phyloP scores from a whole-genome alignment of 352 stramenopile genomes.

The Nothophytophthora sp. region DNA sequence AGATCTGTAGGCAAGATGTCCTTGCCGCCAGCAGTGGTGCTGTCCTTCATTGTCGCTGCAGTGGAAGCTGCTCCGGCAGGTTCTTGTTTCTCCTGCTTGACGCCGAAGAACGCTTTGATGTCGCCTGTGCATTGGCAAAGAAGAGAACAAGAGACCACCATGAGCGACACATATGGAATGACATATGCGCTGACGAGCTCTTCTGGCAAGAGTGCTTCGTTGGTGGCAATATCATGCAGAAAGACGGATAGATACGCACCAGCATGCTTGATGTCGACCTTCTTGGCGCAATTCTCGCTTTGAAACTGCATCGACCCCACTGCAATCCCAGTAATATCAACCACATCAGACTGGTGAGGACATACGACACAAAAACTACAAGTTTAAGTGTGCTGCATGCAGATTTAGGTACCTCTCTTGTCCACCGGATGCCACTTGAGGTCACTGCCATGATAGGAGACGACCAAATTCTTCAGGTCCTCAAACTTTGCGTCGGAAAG shows the following conservation, averaged over 20 bases:
- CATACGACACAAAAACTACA: background rate
- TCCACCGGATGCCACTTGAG: slow-evolving; percentile 83
- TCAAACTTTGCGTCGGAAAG: slow-evolving; percentile 67
- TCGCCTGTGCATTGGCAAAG: slow-evolving; percentile 31
- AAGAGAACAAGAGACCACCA: background rate
- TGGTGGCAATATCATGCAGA: no score
- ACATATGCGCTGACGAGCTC: background rate
- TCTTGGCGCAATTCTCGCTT: slow-evolving; percentile 69
- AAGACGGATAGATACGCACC: slow-evolving; percentile 41
- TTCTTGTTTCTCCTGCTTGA: slow-evolving; percentile 37
- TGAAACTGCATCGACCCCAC: slow-evolving; percentile 80
- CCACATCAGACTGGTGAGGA: background rate
- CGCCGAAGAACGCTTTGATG: slow-evolving; percentile 71
- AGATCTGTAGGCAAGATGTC: no score
- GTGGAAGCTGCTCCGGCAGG: background rate
- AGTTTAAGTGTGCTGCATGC: background rate
- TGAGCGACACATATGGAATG: background rate
- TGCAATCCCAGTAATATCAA: slow-evolving; percentile 18
- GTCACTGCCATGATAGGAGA: slow-evolving; percentile 46
- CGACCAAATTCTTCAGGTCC: slow-evolving; percentile 51
- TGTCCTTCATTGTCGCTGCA: slow-evolving; percentile 6
- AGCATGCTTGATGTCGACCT: slow-evolving; percentile 76
- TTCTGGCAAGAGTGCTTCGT: no score
- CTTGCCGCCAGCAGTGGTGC: slow-evolving; percentile 1
- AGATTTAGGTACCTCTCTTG: slow-evolving; percentile 45